Evolutionary conservation across 2,329 filamentous ascomycete genomes (phyloP).

Genomic region (Penicillium sp.): DNA sequence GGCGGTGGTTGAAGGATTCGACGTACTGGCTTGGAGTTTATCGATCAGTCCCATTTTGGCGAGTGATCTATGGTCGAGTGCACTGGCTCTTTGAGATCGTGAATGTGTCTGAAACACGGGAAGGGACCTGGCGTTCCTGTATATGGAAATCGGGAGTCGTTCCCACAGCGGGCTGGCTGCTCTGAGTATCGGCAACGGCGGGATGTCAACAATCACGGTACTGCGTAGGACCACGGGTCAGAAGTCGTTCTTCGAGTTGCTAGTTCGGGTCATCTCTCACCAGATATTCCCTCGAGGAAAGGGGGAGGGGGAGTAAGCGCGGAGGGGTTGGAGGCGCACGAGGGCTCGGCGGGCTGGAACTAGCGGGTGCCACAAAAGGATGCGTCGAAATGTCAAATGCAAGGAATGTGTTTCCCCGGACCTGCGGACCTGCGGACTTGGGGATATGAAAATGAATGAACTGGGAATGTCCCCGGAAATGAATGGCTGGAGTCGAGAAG

Average conservation of each 20-base stretch:
- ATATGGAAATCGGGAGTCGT: constrained; percentile 9
- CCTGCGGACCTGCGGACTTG: neutral
- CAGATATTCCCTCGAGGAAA: neutral
- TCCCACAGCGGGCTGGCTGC: constrained; percentile 6
- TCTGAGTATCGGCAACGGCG: constrained; percentile 6
- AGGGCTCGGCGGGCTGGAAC: constrained; percentile 8
- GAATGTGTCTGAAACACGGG: neutral
- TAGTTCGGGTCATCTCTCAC: neutral
- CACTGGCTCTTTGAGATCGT: neutral
- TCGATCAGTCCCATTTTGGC: constrained; percentile 50
- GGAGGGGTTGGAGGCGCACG: constrained; percentile 8
- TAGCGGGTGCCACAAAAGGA: constrained; percentile 10
- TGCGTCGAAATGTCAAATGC: neutral
- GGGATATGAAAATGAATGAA: neutral
- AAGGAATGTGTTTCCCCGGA: neutral
- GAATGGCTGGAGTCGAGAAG: neutral
- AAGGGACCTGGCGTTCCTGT: constrained; percentile 1
- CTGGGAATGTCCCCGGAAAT: neutral
- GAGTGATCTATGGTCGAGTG: neutral
- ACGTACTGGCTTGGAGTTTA: constrained; percentile 52
- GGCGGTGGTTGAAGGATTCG: constrained; percentile 40
- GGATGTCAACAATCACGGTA: neutral
- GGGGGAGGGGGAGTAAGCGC: neutral
- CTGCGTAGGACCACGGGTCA: neutral
- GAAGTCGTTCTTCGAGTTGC: neutral